A percentile compares a stretch with the other conserved stretches of the same genome.
Conservation (phyloP, 2,329 filamentous ascomycete genomes). For the Alternaria rosae region DNA sequence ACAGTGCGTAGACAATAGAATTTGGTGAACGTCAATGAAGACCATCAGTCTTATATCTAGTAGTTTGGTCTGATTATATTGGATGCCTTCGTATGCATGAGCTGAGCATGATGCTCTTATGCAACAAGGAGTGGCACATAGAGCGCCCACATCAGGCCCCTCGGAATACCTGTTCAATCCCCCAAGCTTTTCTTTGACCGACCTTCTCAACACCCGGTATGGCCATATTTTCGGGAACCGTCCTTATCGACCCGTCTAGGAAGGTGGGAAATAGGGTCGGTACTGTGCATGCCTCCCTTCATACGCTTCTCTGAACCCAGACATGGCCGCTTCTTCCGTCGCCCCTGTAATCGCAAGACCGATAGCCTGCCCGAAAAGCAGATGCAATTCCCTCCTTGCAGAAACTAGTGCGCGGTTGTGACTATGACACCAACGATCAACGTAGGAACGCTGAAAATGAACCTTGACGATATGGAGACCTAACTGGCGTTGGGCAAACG, state of each 20-base stretch:
- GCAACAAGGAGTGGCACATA: not conserved
- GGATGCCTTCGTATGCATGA: not conserved
- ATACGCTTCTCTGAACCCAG: slow-evolving; percentile 34
- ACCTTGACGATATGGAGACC: slow-evolving; percentile 24
- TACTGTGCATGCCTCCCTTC: slow-evolving; percentile 15
- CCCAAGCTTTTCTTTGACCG: not conserved
- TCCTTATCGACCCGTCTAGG: slow-evolving; percentile 3
- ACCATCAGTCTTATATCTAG: not conserved
- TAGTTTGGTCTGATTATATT: not conserved
- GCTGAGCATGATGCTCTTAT: not conserved
- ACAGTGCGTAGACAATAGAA: not conserved
- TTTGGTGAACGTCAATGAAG: not conserved
- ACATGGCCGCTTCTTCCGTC: slow-evolving; percentile 39
- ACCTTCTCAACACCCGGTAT: not conserved
- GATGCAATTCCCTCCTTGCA: slow-evolving; percentile 34
- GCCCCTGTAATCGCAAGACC: slow-evolving; percentile 32
- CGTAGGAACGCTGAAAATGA: not conserved
- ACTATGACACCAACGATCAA: no score
- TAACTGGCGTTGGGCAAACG: not conserved
- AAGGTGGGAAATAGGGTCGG: slow-evolving; percentile 13
- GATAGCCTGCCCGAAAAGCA: slow-evolving; percentile 38
- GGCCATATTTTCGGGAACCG: not conserved
- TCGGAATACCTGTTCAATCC: not conserved
- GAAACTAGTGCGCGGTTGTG: no score
- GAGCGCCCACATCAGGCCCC: not conserved